A percentile compares a stretch with the other conserved stretches of the same genome.
phyloP scores from a whole-genome alignment of 2,329 filamentous ascomycete species.

The Mycosphaerella sp. region DNA sequence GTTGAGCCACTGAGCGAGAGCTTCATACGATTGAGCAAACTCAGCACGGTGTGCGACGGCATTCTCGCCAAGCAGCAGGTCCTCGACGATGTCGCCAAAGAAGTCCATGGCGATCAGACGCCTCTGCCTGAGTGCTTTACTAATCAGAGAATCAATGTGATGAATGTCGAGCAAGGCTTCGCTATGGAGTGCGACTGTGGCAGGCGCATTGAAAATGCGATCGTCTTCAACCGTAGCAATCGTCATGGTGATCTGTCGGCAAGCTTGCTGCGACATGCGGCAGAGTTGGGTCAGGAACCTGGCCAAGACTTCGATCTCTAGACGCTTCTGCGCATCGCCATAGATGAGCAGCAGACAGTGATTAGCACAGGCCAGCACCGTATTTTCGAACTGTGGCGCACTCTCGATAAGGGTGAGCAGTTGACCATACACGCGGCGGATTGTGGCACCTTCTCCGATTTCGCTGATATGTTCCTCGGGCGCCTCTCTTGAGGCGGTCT shows the following conservation, averaged over 20 bases:
- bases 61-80: slow-evolving; percentile 69
- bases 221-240: slow-evolving; percentile 51
- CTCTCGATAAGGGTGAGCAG: slow-evolving; percentile 49
- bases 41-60: slow-evolving; percentile 76
- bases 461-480: slow-evolving; percentile 54
- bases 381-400: slow-evolving; percentile 49
- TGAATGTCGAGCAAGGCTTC: slow-evolving; percentile 56
- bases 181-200: slow-evolving; percentile 56
- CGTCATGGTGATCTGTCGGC: slow-evolving; percentile 49
- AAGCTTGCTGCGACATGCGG: slow-evolving; percentile 53
- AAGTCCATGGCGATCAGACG: slow-evolving; percentile 70
- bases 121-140: slow-evolving; percentile 64
- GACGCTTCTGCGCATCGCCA: slow-evolving; percentile 46
- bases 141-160: slow-evolving; percentile 57
- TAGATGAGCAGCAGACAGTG: slow-evolving; percentile 43
- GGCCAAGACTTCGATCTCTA: slow-evolving; percentile 60
- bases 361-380: slow-evolving; percentile 4
- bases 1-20: slow-evolving; percentile 71
- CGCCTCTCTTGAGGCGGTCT: slow-evolving; percentile 51
- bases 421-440: slow-evolving; percentile 55
- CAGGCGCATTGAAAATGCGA: slow-evolving; percentile 56
- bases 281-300: slow-evolving; percentile 58
- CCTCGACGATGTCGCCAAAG: slow-evolving; percentile 71
- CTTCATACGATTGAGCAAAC: slow-evolving; percentile 75
- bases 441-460: slow-evolving; percentile 48